A percentile compares a stretch with the other conserved stretches of the same genome.
These are phyloP conservation scores for Trichaptum fuscoviolaceum DNA, from an alignment of 768 basidiomycete genomes.

Conservation along the genomic window DNA sequence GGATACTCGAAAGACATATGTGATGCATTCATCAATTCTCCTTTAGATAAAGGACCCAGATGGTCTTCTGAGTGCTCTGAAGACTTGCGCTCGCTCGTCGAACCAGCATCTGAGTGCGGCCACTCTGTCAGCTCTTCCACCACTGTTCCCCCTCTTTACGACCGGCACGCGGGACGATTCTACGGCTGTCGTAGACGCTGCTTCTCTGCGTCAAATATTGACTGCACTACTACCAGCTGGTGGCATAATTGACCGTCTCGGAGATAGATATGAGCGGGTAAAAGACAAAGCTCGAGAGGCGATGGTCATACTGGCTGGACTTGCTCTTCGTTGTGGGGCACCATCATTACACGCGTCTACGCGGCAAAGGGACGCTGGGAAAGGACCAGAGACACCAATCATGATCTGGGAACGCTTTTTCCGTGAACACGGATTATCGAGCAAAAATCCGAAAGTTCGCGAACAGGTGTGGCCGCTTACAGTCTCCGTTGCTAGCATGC, in stretches of 20 bases:
- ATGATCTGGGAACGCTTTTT: conserved; percentile 66
- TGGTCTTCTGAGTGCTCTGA: conserved; percentile 60
- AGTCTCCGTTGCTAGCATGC: conserved; percentile 7
- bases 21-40: neutral
- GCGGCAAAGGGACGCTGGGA: conserved; percentile 34
- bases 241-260: conserved; percentile 77
- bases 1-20: conserved; percentile 2
- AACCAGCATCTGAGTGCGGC: conserved; percentile 81
- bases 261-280: conserved; percentile 66
- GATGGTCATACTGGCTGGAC: conserved; percentile 68
- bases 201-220: conserved; percentile 63
- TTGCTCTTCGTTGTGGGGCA: conserved; percentile 57
- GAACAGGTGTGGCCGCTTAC: conserved; percentile 64
- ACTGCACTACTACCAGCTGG: conserved; percentile 66
- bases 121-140: conserved; percentile 63
- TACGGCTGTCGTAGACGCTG: conserved; percentile 41
- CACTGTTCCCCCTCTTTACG: conserved; percentile 60
- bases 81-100: conserved; percentile 68
- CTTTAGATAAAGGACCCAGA: conserved; percentile 72
- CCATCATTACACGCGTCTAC: conserved; percentile 39
- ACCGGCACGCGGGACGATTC: conserved; percentile 29
- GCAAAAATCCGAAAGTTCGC: conserved; percentile 81
- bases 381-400: conserved; percentile 65
- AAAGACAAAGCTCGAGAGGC: conserved; percentile 72
- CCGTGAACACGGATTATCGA: conserved; percentile 65